phyloP scores from a whole-genome alignment of 1,139 yeast species.

The Geotrichum fermentans region DNA sequence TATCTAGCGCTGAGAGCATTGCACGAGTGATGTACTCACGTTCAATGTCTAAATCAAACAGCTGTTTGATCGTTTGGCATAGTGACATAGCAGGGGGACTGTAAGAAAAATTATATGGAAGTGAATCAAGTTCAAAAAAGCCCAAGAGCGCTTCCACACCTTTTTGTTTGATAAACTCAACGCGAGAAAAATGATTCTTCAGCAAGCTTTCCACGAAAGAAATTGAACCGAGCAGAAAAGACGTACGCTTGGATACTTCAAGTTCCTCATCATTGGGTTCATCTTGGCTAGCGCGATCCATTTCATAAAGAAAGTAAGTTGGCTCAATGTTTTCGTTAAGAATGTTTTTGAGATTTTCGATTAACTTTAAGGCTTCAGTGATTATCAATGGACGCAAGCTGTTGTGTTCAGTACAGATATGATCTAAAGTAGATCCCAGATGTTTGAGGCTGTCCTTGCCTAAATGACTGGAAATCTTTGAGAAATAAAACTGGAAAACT shows the following conservation, averaged over 20 bases:
- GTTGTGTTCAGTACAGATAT: constrained; percentile 78
- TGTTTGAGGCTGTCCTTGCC: constrained; percentile 40
- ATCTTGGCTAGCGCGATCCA: constrained; percentile 17
- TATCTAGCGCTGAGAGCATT: constrained; percentile 16
- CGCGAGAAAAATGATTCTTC: constrained; percentile 34
- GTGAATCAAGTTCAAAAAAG: constrained; percentile 29
- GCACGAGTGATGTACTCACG: constrained; percentile 26
- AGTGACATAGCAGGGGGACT: constrained; percentile 32
- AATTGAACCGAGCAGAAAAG: constrained; percentile 16
- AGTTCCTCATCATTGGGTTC: constrained; percentile 17
- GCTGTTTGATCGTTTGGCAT: constrained; percentile 27
- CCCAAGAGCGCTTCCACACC: constrained; percentile 32
- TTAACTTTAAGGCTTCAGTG: constrained; percentile 46
- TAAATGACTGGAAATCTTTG: constrained; percentile 22
- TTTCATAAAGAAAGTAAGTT: constrained; percentile 15
- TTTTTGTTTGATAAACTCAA: constrained; percentile 34
- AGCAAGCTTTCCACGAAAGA: constrained; percentile 35
- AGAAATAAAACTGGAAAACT: constrained; percentile 44
- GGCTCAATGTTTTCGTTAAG: constrained; percentile 18
- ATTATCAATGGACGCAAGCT: constrained; percentile 58
- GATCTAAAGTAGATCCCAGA: constrained; percentile 73
- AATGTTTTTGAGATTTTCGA: constrained; percentile 44
- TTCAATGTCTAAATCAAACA: constrained; percentile 33
- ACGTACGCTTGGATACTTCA: constrained; percentile 12
- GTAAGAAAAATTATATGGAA: constrained; percentile 39